Conservation (phyloP, 1,284 basidiomycete genomes). For the Phylloporus sp. region DNA sequence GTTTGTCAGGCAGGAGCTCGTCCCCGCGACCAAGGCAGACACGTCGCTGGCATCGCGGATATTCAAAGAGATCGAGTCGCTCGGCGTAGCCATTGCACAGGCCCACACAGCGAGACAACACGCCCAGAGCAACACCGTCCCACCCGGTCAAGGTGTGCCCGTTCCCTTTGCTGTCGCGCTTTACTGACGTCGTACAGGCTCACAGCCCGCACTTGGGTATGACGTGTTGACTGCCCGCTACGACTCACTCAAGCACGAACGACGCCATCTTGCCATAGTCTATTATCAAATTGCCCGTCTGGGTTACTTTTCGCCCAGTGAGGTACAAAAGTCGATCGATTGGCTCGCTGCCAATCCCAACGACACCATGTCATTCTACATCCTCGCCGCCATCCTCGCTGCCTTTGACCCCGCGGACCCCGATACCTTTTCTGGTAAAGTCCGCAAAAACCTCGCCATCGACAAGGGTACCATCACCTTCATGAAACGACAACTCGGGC, state of each 20-base stretch:
- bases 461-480: slow-evolving; percentile 51
- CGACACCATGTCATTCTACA: slow-evolving; percentile 72
- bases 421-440: slow-evolving; percentile 43
- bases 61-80: slow-evolving; percentile 63
- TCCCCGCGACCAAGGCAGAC: slow-evolving; percentile 43
- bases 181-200: slow-evolving; percentile 31
- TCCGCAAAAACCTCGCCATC: slow-evolving; percentile 50
- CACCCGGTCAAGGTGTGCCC: slow-evolving; percentile 56
- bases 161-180: no score
- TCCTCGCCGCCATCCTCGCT: slow-evolving; percentile 70
- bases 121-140: slow-evolving; percentile 63
- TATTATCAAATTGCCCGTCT: slow-evolving; percentile 68
- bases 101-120: slow-evolving; percentile 62
- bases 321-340: slow-evolving; percentile 64
- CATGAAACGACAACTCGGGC: slow-evolving; percentile 62
- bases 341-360: slow-evolving; percentile 67
- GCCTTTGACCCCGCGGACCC: slow-evolving; percentile 74
- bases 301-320: slow-evolving; percentile 59
- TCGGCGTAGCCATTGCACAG: slow-evolving; percentile 55
- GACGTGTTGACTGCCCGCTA: slow-evolving; percentile 68
- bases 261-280: slow-evolving; percentile 63
- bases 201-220: slow-evolving; percentile 55
- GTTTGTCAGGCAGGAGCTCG: slow-evolving; percentile 58
- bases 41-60: slow-evolving; percentile 56
- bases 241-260: slow-evolving; percentile 75